Evolutionary conservation across 352 stramenopile genomes (phyloP).

Genomic region (Globisporangium sylvaticum): DNA sequence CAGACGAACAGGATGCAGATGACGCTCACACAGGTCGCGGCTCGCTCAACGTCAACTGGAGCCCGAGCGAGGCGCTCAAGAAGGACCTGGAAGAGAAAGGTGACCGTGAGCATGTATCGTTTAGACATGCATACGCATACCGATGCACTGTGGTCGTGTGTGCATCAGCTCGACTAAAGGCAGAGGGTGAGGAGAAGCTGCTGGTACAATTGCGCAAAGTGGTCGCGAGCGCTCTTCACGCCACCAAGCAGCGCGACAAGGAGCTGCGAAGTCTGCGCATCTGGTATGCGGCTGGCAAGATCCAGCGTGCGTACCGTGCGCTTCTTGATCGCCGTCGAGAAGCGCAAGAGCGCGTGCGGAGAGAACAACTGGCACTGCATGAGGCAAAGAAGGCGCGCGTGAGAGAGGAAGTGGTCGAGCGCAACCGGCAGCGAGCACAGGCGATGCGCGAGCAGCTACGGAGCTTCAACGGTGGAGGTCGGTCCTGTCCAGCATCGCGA

Average conservation of each 20-base stretch:
- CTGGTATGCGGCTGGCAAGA: constrained; percentile 26
- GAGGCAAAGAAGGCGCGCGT: constrained; percentile 31
- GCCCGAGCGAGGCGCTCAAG: constrained; percentile 44
- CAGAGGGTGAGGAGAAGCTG: constrained; percentile 34
- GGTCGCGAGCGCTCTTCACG: constrained; percentile 17
- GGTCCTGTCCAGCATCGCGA: not conserved
- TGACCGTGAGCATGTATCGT: too few species aligned
- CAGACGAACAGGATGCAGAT: not conserved
- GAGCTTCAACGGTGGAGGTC: not conserved
- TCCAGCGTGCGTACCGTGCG: constrained; percentile 32
- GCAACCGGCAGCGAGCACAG: constrained; percentile 40
- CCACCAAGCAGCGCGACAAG: constrained; percentile 21
- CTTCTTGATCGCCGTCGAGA: constrained; percentile 17
- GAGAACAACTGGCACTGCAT: constrained; percentile 22
- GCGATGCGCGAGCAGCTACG: constrained; percentile 26
- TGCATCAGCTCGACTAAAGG: constrained; percentile 28
- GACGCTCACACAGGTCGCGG: not conserved
- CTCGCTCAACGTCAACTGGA: constrained; percentile 54
- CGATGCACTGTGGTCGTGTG: too few species aligned
- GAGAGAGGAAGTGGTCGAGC: constrained; percentile 30
- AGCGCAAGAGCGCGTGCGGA: constrained; percentile 8
- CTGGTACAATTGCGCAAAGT: constrained; percentile 29
- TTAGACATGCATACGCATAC: too few species aligned
- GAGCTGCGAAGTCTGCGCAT: constrained; percentile 21
- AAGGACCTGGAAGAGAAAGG: constrained; percentile 44